phyloP scores from a whole-genome alignment of 2,329 filamentous ascomycete genomes.

The Talaromyces albobiverticillius region DNA sequence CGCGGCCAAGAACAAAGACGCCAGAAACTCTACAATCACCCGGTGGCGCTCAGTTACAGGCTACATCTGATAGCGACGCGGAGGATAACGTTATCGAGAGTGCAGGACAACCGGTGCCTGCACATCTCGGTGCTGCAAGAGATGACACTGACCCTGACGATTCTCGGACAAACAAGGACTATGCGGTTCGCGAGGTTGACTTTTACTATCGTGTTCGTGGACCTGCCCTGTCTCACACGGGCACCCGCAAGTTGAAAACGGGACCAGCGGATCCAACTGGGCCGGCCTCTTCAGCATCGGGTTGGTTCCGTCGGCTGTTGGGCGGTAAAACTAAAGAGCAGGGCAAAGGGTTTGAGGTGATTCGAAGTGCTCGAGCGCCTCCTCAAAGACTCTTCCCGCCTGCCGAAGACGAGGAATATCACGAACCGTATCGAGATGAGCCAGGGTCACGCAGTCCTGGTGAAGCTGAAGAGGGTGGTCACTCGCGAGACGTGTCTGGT shows the following conservation, averaged over 20 bases:
- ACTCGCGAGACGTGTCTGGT: constrained; percentile 26
- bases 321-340: constrained; percentile 89
- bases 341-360: constrained; percentile 94
- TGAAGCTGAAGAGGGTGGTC: constrained; percentile 16
- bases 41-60: constrained; percentile 37
- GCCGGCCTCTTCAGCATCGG: constrained; percentile 81
- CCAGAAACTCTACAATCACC: constrained; percentile 27
- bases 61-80: constrained; percentile 30
- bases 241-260: constrained; percentile 82
- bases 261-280: constrained; percentile 93
- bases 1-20: constrained; percentile 66
- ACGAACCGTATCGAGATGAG: constrained; percentile 63
- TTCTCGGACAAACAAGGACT: constrained; percentile 64
- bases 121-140: constrained; percentile 51
- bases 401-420: constrained; percentile 55
- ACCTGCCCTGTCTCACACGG: constrained; percentile 76
- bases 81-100: constrained; percentile 26
- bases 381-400: constrained; percentile 62
- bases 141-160: constrained; percentile 56
- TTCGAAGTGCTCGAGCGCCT: constrained; percentile 82
- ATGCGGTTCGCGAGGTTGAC: constrained; percentile 90
- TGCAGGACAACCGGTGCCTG: constrained; percentile 50
- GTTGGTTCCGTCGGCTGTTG: constrained; percentile 80
- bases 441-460: constrained; percentile 31
- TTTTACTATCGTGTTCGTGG: constrained; percentile 95